Conservation (phyloP, 306 rosid species). For the Vigna reflexopilosa region DNA sequence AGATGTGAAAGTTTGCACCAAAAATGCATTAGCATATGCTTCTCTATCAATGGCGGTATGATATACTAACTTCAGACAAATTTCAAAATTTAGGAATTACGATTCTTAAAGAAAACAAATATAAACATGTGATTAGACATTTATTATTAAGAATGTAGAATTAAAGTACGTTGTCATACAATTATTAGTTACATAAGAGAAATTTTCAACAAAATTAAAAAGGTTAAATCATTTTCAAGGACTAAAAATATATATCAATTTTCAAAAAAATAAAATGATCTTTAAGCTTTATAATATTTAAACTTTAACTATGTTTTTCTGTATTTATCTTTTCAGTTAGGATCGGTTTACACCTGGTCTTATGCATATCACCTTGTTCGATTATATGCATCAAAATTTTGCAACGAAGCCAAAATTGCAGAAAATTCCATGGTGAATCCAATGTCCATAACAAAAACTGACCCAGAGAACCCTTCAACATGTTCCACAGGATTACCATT, state of each 20-base stretch:
- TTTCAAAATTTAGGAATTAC: neutral
- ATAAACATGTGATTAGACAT: too few relatives aligned
- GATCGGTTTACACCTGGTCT: constrained; percentile 50
- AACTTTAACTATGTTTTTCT: neutral
- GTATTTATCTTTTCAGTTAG: constrained; percentile 36
- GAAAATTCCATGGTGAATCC: constrained; percentile 2
- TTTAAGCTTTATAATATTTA: neutral
- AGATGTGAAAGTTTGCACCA: constrained; percentile 46
- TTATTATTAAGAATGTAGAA: too few relatives aligned
- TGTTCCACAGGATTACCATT: constrained; percentile 26
- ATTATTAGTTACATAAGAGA: too few relatives aligned
- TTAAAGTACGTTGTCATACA: too few relatives aligned
- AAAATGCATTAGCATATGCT: constrained; percentile 53
- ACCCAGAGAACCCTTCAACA: constrained; percentile 37
- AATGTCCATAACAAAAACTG: constrained; percentile 12
- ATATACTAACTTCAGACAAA: neutral
- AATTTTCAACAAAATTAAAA: too few relatives aligned
- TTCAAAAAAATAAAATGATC: too few relatives aligned
- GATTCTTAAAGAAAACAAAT: too few relatives aligned
- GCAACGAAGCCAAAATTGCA: constrained; percentile 30
- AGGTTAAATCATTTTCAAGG: too few relatives aligned
- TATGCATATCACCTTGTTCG: constrained; percentile 53
- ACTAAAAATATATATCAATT: too few relatives aligned
- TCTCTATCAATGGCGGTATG: constrained; percentile 59
- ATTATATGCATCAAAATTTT: constrained; percentile 29